Evolutionary conservation across 805 yeast species (phyloP).

Genomic region (Wickerhamiella parazyma): DNA sequence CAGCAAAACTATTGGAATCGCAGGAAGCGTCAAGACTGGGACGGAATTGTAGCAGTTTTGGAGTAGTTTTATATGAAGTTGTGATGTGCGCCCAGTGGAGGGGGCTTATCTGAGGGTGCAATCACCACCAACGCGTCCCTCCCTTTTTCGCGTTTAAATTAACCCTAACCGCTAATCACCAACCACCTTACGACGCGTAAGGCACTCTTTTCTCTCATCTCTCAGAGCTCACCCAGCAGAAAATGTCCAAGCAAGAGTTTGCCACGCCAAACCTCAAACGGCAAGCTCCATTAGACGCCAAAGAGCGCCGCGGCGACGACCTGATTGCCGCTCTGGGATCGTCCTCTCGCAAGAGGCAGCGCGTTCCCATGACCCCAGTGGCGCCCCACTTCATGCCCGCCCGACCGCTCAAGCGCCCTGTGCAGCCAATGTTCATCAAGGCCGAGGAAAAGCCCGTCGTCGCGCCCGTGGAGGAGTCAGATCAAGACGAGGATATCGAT

Average conservation of each 20-base stretch:
- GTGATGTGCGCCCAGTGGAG: too few relatives aligned
- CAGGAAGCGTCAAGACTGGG: conserved; percentile 27
- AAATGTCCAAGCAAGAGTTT: not conserved
- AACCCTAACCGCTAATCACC: too few relatives aligned
- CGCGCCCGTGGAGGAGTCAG: not conserved
- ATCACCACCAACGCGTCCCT: too few relatives aligned
- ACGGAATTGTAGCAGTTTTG: conserved; percentile 1
- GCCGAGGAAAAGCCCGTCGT: not conserved
- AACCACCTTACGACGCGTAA: too few relatives aligned
- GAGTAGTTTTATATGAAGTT: not conserved
- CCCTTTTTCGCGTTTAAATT: too few relatives aligned
- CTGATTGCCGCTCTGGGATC: conserved; percentile 9
- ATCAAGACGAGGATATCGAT: not conserved
- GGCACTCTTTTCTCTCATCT: too few relatives aligned
- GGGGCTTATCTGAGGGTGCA: too few relatives aligned
- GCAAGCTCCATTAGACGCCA: conserved; percentile 8
- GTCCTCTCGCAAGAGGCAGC: not conserved
- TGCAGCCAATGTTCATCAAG: not conserved
- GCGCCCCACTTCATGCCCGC: not conserved
- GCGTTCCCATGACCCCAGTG: not conserved
- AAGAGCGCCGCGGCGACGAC: conserved; percentile 4
- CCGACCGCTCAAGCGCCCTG: not conserved
- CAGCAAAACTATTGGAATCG: conserved; percentile 59
- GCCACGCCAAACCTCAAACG: conserved; percentile 9
- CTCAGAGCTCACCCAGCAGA: not conserved